Evolutionary conservation across 2,329 filamentous ascomycete species (phyloP), one percentile per base, ranked within the genome.

Genomic region (Colletotrichum karsti): DNA sequence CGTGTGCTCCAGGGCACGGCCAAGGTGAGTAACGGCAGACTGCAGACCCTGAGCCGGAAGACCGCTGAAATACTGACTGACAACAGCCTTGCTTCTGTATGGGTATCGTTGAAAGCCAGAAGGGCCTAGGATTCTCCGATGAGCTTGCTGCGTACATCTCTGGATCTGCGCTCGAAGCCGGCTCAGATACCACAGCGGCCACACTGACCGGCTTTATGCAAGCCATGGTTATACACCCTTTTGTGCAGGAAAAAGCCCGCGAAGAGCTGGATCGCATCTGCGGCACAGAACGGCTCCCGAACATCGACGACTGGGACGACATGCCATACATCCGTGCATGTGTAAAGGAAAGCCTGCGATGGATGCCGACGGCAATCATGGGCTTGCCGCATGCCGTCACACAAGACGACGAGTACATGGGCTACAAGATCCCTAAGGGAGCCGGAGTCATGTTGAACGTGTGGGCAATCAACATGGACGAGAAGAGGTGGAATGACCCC

Each of bases 261-360:
- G 70, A 71, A 0, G 80, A 84, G 48, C 77, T 87, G 4, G 82
- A 85, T 48, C 60, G 73, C 0, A 77, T 86, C 1, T 75, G 84
- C 18, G 84, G 85, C 3, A 48, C 30, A 10, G 74, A 79, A 12
- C 76, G 84, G 3, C 63, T 85, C 3, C 85, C 85, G 0, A 76
- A 71, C 3, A 78, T 82, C 69, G 72, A 79, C 0, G 85, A 88
- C 69, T 76, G 79, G 53, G 70, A 74, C 2, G 73, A 78, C 5
- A 75, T 88, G 3, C 84, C 83, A 0, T 88, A 87, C 67, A 77
- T 85, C n/a, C 74, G 79, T n/a, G 79, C 77, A 33, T 76, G 80
- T 20, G 75, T 85, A 53, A 85, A 86, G 61, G 84, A 87, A 70
- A 75, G 73, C 13, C 72, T 83, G 42, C 77, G 84, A 5, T 86